Percentiles rank a stretch among this genome's conserved stretches.
phyloP scores from a whole-genome alignment of 1,284 basidiomycete species.

The Athelia sp. region DNA sequence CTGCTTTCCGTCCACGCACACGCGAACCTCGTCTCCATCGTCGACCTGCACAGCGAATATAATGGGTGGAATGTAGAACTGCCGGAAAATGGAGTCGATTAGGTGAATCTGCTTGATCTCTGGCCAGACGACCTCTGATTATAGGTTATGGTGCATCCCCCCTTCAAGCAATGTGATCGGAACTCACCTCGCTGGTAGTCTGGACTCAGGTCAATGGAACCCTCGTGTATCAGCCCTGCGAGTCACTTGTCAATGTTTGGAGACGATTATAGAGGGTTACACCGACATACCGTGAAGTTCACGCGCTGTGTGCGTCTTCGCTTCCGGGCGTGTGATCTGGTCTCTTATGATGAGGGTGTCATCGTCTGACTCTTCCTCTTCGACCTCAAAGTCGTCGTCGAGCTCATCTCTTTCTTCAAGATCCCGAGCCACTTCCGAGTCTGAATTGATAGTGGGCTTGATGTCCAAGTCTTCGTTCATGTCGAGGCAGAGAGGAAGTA shows the following conservation, averaged over 20 bases:
- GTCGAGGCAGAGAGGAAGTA: no score
- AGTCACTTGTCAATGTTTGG: neutral
- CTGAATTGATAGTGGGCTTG: no score
- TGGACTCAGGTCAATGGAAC: constrained; percentile 59
- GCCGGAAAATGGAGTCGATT: constrained; percentile 73
- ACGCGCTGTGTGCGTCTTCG: constrained; percentile 34
- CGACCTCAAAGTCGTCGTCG: constrained; percentile 39
- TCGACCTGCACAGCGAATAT: constrained; percentile 56
- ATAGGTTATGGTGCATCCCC: neutral
- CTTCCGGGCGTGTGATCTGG: constrained; percentile 32
- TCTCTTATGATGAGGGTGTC: constrained; percentile 44
- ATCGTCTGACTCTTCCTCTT: constrained; percentile 31
- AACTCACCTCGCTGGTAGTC: constrained; percentile 61
- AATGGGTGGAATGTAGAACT: constrained; percentile 71
- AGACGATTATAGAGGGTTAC: neutral
- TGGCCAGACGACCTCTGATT: constrained; percentile 67
- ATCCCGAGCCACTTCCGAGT: constrained; percentile 3
- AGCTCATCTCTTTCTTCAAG: constrained; percentile 14
- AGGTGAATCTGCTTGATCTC: constrained; percentile 62
- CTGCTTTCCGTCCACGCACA: constrained; percentile 78
- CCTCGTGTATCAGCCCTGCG: constrained; percentile 57
- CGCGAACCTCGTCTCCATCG: constrained; percentile 45
- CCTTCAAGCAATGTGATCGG: neutral
- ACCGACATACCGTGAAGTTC: constrained; percentile 47
- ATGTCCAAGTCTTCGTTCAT: no score